Base-by-base conservation (phyloP, 768 basidiomycete species). In the Lentinula guzmanii region DNA sequence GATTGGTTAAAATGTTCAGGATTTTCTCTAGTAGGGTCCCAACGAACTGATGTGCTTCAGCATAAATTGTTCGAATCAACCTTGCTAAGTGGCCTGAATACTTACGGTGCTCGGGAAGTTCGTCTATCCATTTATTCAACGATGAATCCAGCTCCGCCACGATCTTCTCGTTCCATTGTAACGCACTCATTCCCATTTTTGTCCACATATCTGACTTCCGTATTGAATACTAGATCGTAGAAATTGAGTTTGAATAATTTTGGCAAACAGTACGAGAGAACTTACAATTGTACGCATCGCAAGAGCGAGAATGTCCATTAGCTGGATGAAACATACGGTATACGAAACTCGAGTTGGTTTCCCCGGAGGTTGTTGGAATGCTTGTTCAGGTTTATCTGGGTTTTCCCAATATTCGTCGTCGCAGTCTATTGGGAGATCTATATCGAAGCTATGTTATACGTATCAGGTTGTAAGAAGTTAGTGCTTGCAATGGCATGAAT, bases 81-180 rank as follows among this genome's bases (percentile, higher is more conserved):
- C 28, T 28, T 4, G 28, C 28, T 28, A 28, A 28, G 28, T 28
- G 28, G 28, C 28, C 28, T 28, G 9, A 18, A 45, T 18, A 65
- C 67, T 28, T 16, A 77, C 79, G 68, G 67, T 86, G 85, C 43
- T 78, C 74, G 1, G 91, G 91, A 3, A 93, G 76, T 3, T 81
- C 76, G 58, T 89, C 86, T 52, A 88, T 79, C 91, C 91, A 93
- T 21, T 82, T 79, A 65, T 92, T 91, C 69, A 93, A 73, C 3
- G 84, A 83, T 4, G 87, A 86, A 73, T 93, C 91, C 4, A 93
- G 77, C 60, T 90, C 87, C 6, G 83, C 81, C 5, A 93, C 85
- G 24, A 85, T 79, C 43, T 82, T 80, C 58, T 87, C 81, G 59
- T 87, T 85, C n/a, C 39, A 46, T 46, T 54, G 52, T 24, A 52